Evolutionary conservation across 1,284 basidiomycete genomes (phyloP).

Genomic region (Xerocomus amazonicus): DNA sequence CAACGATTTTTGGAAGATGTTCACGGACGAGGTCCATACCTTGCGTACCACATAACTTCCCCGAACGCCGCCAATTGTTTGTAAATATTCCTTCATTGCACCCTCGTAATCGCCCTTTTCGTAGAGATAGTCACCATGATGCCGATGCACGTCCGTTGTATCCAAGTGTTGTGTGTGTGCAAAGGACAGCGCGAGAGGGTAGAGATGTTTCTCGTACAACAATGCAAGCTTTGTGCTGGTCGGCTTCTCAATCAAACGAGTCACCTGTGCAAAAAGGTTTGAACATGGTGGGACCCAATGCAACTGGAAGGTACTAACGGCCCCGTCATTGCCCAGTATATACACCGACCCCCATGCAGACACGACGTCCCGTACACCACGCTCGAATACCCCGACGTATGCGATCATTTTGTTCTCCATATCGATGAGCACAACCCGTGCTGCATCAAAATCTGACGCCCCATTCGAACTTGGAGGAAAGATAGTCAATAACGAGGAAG

Average conservation of each 20-base stretch:
- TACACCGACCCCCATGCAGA: slow-evolving; percentile 79
- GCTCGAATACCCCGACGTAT: slow-evolving; percentile 74
- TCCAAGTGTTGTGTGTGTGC: slow-evolving; percentile 77
- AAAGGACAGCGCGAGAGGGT: slow-evolving; percentile 70
- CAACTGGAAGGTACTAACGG: slow-evolving; percentile 41
- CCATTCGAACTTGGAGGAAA: slow-evolving; percentile 62
- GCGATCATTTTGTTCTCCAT: slow-evolving; percentile 91
- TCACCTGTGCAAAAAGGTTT: slow-evolving; percentile 44
- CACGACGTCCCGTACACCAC: slow-evolving; percentile 78
- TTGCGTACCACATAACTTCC: slow-evolving; percentile 97
- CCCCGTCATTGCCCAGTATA: slow-evolving; percentile 72
- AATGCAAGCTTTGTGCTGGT: slow-evolving; percentile 79
- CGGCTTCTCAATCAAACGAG: slow-evolving; percentile 73
- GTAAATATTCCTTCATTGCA: slow-evolving; percentile 88
- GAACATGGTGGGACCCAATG: not conserved
- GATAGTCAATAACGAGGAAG: slow-evolving; percentile 52
- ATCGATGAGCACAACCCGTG: slow-evolving; percentile 89
- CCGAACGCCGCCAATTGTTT: slow-evolving; percentile 86
- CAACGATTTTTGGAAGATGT: not conserved
- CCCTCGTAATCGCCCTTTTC: slow-evolving; percentile 89
- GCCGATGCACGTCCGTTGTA: slow-evolving; percentile 81
- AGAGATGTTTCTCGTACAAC: slow-evolving; percentile 75
- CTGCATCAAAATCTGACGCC: slow-evolving; percentile 59
- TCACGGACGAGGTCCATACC: slow-evolving; percentile 40
- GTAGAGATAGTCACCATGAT: slow-evolving; percentile 93